A percentile compares a stretch with the other conserved stretches of the same genome.
phyloP scores from a whole-genome alignment of 2,329 filamentous ascomycete genomes.

The Trichoderma harzianum region DNA sequence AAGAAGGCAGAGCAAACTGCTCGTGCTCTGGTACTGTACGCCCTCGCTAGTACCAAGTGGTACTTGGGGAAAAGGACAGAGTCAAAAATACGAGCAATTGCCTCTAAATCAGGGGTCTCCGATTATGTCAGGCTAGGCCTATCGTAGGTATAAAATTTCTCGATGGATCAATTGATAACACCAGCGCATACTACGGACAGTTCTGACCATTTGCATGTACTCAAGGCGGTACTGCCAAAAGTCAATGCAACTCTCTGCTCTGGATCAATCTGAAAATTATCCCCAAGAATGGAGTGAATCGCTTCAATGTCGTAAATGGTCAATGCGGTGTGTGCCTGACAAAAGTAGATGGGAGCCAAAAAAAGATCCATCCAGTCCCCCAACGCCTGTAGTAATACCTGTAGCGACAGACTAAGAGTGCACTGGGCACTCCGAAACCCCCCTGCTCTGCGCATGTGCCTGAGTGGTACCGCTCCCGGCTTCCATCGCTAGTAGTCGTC shows the following conservation, averaged over 20 bases:
- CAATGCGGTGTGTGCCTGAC: background rate
- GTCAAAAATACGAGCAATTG: slow-evolving; percentile 9
- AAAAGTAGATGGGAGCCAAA: background rate
- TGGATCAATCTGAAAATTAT: background rate
- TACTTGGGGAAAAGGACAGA: background rate
- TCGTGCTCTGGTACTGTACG: slow-evolving; percentile 1
- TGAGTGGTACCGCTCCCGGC: background rate
- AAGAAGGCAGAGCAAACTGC: background rate
- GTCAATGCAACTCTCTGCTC: background rate
- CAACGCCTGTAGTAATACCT: background rate
- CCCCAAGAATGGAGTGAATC: background rate
- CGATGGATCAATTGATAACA: background rate
- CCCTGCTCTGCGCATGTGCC: background rate
- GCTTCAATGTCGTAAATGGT: background rate
- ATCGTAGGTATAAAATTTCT: background rate
- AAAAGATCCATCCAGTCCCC: background rate
- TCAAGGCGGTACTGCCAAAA: background rate
- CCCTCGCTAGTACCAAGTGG: background rate
- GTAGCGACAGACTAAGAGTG: background rate
- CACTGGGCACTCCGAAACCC: background rate
- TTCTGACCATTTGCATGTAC: background rate
- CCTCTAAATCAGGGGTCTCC: slow-evolving; percentile 16
- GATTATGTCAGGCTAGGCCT: slow-evolving; percentile 2
- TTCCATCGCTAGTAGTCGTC: background rate
- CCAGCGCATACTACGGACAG: background rate